These are phyloP conservation scores for Mycena belliarum DNA, from an alignment of 768 basidiomycete genomes.

Conservation along the genomic window DNA sequence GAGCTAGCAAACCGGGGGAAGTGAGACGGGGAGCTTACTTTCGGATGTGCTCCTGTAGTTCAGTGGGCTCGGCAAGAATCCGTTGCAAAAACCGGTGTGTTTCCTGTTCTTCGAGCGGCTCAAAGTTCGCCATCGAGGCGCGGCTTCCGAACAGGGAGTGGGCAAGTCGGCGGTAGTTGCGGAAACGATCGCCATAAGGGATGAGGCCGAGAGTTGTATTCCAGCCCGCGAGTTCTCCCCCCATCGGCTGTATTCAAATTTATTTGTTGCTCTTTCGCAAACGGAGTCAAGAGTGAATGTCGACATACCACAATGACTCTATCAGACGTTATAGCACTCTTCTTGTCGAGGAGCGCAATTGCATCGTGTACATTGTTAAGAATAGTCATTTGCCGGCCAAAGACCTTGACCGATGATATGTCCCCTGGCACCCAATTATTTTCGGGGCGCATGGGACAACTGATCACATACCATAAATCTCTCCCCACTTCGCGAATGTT, in stretches of 20 bases:
- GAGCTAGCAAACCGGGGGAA: neutral
- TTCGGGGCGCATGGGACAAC: too few species aligned
- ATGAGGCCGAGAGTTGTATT: conserved; percentile 37
- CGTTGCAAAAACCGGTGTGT: conserved; percentile 39
- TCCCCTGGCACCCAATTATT: too few species aligned
- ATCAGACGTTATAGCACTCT: conserved; percentile 1
- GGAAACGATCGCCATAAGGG: conserved; percentile 42
- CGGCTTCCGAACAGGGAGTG: conserved; percentile 42
- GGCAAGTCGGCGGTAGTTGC: conserved; percentile 41
- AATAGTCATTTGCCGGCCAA: conserved; percentile 5
- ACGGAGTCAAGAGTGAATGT: neutral
- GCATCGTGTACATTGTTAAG: neutral
- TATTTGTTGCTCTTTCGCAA: too few species aligned
- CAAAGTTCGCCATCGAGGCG: conserved; percentile 37
- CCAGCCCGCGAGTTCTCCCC: conserved; percentile 37
- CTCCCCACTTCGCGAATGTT: conserved; percentile 45
- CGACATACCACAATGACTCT: neutral
- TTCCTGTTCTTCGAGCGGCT: conserved; percentile 40
- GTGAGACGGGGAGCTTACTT: conserved; percentile 30
- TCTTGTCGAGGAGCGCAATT: neutral
- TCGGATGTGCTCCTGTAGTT: conserved; percentile 38
- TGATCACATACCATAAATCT: conserved; percentile 30
- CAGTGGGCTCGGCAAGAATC: conserved; percentile 34
- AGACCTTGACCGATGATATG: conserved; percentile 41
- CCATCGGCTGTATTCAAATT: neutral